phyloP scores from a whole-genome alignment of 2,329 filamentous ascomycete species.

The Phyllosticta capitalensis region DNA sequence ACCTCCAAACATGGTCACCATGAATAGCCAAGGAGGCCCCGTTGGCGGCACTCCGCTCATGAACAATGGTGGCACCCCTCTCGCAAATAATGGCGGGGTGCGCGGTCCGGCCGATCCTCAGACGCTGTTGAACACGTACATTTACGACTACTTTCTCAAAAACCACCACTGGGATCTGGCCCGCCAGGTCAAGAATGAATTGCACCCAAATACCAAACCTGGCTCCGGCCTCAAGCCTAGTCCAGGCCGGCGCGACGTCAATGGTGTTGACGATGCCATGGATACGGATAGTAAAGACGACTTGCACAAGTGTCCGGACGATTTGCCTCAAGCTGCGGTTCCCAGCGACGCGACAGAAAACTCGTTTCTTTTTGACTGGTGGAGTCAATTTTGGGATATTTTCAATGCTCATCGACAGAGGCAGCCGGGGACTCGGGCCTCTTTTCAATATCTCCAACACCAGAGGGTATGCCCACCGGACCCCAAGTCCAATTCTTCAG shows the following conservation, averaged over 20 bases:
- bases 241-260: slow-evolving; percentile 57
- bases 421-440: slow-evolving; percentile 36
- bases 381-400: slow-evolving; percentile 94
- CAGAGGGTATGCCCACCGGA: slow-evolving; percentile 59
- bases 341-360: slow-evolving; percentile 53
- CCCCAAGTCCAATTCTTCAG: slow-evolving; percentile 15
- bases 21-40: slow-evolving; percentile 56
- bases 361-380: slow-evolving; percentile 96
- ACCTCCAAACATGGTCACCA: slow-evolving; percentile 56
- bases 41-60: slow-evolving; percentile 59
- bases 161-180: slow-evolving; percentile 79
- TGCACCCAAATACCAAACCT: slow-evolving; percentile 28
- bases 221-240: slow-evolving; percentile 51
- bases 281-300: slow-evolving; percentile 77
- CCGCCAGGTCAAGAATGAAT: slow-evolving; percentile 53
- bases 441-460: slow-evolving; percentile 68
- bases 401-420: slow-evolving; percentile 65
- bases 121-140: slow-evolving; percentile 70
- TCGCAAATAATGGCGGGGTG: slow-evolving; percentile 49
- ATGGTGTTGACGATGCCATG: slow-evolving; percentile 63
- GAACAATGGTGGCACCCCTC: slow-evolving; percentile 43
- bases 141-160: slow-evolving; percentile 85
- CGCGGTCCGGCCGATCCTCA: slow-evolving; percentile 32
- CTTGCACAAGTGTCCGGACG: slow-evolving; percentile 65
- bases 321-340: slow-evolving; percentile 67